Percentiles rank a stretch among this genome's conserved stretches.
These are phyloP conservation scores for Klebsormidium nitens DNA, from an alignment of 139 green algal genomes.

Conservation along the genomic window DNA sequence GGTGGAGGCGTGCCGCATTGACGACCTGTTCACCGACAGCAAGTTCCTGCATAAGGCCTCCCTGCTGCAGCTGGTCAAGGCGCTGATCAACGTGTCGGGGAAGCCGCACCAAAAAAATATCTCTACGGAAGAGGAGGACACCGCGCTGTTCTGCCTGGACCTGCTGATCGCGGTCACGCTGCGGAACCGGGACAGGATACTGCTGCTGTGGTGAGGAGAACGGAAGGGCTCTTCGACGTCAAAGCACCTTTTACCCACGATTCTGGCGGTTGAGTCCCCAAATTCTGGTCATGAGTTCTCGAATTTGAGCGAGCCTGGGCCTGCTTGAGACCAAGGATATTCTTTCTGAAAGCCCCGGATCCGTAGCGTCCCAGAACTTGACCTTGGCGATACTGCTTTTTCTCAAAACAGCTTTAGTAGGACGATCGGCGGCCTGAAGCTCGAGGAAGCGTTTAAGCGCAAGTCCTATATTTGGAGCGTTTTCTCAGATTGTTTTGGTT, in stretches of 20 bases:
- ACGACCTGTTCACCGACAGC: conserved; percentile 78
- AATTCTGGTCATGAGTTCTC: too few species aligned
- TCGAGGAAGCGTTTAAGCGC: too few species aligned
- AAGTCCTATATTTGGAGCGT: too few species aligned
- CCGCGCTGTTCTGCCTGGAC: conserved; percentile 78
- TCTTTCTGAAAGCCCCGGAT: too few species aligned
- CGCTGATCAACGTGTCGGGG: conserved; percentile 63
- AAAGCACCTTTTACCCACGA: not conserved
- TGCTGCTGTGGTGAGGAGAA: conserved; percentile 80
- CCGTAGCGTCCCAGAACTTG: too few species aligned
- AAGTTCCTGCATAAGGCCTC: conserved; percentile 78
- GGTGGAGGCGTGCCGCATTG: conserved; percentile 65
- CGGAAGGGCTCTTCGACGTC: conserved; percentile 21
- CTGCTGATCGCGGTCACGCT: conserved; percentile 80
- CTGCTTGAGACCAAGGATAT: too few species aligned
- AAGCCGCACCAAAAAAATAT: not conserved
- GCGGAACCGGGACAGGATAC: conserved; percentile 81
- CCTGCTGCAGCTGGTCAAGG: conserved; percentile 68
- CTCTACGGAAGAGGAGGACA: conserved; percentile 55
- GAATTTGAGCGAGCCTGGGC: too few species aligned
- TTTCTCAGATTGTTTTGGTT: too few species aligned
- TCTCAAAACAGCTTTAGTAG: too few species aligned
- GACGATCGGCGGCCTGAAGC: too few species aligned
- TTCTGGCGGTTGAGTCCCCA: too few species aligned
- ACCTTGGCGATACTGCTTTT: too few species aligned